phyloP scores from a whole-genome alignment of 495 filamentous ascomycete genomes.

The Aspergillus nanangensis region DNA sequence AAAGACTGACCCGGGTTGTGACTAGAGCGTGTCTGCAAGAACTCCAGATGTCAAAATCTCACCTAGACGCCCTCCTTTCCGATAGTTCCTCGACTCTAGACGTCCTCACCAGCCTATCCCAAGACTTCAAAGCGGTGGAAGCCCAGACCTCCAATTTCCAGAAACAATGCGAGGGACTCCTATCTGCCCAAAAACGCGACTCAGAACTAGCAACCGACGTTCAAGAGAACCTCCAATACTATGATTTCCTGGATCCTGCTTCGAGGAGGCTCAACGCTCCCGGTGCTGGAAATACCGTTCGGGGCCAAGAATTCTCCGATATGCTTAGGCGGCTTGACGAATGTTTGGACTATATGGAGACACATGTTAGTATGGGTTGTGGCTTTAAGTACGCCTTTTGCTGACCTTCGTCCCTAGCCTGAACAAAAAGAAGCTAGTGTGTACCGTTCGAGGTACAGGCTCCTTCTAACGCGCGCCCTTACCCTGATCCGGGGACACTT shows the following conservation, averaged over 20 bases:
- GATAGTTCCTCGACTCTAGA: constrained; percentile 70
- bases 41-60: constrained; percentile 69
- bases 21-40: constrained; percentile 71
- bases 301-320: constrained; percentile 75
- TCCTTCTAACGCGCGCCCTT: constrained; percentile 66
- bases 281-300: constrained; percentile 76
- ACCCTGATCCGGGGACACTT: constrained; percentile 86
- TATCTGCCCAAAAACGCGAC: constrained; percentile 73
- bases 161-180: constrained; percentile 80
- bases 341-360: constrained; percentile 85
- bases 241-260: constrained; percentile 84
- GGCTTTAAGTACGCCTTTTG: too few relatives aligned
- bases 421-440: constrained; percentile 80
- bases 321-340: constrained; percentile 81
- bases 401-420: too few relatives aligned
- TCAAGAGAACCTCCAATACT: constrained; percentile 82
- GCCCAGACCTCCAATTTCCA: constrained; percentile 86
- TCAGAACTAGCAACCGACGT: constrained; percentile 74
- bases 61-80: constrained; percentile 73
- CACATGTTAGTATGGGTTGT: constrained; percentile 55
- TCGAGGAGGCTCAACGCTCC: constrained; percentile 89
- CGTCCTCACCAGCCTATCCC: constrained; percentile 68
- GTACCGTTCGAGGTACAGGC: constrained; percentile 68
- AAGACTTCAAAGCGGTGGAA: constrained; percentile 82
- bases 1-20: constrained; percentile 9